A percentile compares a stretch with the other conserved stretches of the same genome.
These are phyloP conservation scores for Metschnikowia picachoensis DNA, from an alignment of 805 yeast species.

Conservation along the genomic window DNA sequence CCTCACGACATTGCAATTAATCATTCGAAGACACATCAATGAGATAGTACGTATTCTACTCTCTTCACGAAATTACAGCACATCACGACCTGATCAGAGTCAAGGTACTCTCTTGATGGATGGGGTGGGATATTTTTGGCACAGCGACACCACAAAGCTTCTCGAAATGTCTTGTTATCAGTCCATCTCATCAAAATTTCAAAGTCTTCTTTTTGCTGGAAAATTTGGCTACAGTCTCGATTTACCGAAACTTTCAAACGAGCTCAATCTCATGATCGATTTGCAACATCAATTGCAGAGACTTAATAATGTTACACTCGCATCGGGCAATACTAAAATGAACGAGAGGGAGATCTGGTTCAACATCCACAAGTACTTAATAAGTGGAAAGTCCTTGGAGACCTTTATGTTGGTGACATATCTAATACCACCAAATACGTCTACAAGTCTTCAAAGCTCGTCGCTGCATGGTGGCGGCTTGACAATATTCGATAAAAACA, in stretches of 20 bases:
- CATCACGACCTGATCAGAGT: slow-evolving; percentile 16
- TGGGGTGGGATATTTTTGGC: slow-evolving; percentile 44
- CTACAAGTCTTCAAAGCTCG: slow-evolving; percentile 36
- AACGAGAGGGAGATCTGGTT: slow-evolving; percentile 39
- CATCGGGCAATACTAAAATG: slow-evolving; percentile 12
- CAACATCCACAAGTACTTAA: slow-evolving; percentile 38
- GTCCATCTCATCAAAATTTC: slow-evolving; percentile 33
- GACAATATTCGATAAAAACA: slow-evolving; percentile 42
- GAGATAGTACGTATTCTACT: slow-evolving; percentile 38
- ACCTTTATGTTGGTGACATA: slow-evolving; percentile 37
- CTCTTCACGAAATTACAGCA: slow-evolving; percentile 34
- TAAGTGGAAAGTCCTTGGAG: slow-evolving; percentile 40
- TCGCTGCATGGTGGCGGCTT: slow-evolving; percentile 37
- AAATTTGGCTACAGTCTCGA: slow-evolving; percentile 31
- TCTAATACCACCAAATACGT: slow-evolving; percentile 38
- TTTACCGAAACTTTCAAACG: slow-evolving; percentile 37
- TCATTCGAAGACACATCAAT: slow-evolving; percentile 42
- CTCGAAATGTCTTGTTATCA: slow-evolving; percentile 42
- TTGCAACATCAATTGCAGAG: slow-evolving; percentile 40
- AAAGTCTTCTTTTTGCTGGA: slow-evolving; percentile 28
- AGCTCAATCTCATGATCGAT: slow-evolving; percentile 40
- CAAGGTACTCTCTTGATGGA: slow-evolving; percentile 30
- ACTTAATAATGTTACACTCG: slow-evolving; percentile 22
- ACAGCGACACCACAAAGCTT: slow-evolving; percentile 37
- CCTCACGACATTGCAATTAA: slow-evolving; percentile 41